A percentile compares a stretch with the other conserved stretches of the same genome.
phyloP scores from a whole-genome alignment of 257 asterid species.

The Perilla frutescens region DNA sequence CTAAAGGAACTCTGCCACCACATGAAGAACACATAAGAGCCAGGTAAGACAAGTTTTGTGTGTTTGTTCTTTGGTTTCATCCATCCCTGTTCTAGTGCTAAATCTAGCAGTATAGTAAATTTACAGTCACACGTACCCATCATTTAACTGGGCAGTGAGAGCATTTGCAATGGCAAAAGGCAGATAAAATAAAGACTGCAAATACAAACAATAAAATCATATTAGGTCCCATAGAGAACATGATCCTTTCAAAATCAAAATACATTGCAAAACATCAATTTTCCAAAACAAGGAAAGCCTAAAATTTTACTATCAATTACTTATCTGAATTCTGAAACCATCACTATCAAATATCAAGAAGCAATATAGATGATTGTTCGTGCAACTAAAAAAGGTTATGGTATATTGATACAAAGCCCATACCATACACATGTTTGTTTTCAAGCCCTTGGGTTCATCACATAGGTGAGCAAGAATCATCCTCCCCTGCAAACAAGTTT shows the following conservation, averaged over 20 bases:
- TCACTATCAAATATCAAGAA: constrained; percentile 9
- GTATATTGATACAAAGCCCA: background rate
- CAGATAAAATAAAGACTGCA: constrained; percentile 31
- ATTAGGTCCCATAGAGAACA: background rate
- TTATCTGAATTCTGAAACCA: constrained; percentile 11
- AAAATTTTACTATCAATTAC: background rate
- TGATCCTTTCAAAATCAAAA: background rate
- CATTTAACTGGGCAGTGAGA: too few species aligned
- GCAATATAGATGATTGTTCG: background rate
- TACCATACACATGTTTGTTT: constrained; percentile 98
- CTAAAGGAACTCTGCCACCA: too few species aligned
- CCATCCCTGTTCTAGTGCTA: too few species aligned
- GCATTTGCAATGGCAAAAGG: too few species aligned
- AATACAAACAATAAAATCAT: constrained; percentile 27
- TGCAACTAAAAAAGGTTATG: background rate
- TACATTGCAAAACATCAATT: background rate
- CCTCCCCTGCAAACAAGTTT: constrained; percentile 77
- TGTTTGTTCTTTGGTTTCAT: too few species aligned
- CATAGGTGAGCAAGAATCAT: constrained; percentile 94
- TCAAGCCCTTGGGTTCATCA: constrained; percentile 99
- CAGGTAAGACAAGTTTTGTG: too few species aligned
- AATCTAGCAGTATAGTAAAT: too few species aligned
- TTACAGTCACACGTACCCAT: too few species aligned
- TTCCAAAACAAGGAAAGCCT: background rate
- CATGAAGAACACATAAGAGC: too few species aligned